Conservation (phyloP, 148 eudicot genomes). For the Linanthus parryae region DNA sequence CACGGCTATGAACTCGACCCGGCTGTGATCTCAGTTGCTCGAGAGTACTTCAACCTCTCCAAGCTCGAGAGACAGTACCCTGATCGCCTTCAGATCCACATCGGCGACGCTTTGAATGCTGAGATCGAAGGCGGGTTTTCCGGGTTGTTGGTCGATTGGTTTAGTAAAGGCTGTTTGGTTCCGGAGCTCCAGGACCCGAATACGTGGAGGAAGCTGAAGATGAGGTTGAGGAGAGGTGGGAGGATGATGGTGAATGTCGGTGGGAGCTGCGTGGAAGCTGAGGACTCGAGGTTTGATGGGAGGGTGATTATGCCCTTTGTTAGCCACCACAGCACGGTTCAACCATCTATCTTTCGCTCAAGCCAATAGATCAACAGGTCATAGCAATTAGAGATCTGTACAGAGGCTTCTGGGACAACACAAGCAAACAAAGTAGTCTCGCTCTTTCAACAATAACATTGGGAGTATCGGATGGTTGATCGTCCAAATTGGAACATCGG, state of each 20-base stretch:
- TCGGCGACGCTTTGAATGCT: constrained; percentile 57
- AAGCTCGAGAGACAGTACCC: constrained; percentile 35
- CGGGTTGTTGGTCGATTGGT: constrained; percentile 74
- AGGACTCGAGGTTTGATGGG: constrained; percentile 65
- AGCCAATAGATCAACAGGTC: too few relatives aligned
- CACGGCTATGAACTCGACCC: constrained; percentile 93
- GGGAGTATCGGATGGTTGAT: too few relatives aligned
- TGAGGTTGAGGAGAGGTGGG: constrained; percentile 62
- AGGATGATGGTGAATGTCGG: constrained; percentile 94
- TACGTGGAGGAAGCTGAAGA: constrained; percentile 65
- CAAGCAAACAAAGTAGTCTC: too few relatives aligned
- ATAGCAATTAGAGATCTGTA: too few relatives aligned
- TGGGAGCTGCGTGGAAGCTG: constrained; percentile 87
- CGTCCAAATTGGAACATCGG: too few relatives aligned
- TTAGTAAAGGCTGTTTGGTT: constrained; percentile 61
- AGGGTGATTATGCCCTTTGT: constrained; percentile 57
- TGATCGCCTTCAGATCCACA: constrained; percentile 43
- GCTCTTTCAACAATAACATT: too few relatives aligned
- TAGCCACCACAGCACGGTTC: too few relatives aligned
- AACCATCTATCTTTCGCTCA: too few relatives aligned
- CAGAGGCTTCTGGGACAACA: too few relatives aligned
- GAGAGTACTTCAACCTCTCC: constrained; percentile 53
- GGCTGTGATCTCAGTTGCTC: constrained; percentile 55
- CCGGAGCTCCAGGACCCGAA: constrained; percentile 63
- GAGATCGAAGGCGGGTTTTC: constrained; percentile 41